Evolutionary conservation across 768 basidiomycete species (phyloP), one percentile per base, ranked within the genome.

Genomic region (Boletus coccyginus): DNA sequence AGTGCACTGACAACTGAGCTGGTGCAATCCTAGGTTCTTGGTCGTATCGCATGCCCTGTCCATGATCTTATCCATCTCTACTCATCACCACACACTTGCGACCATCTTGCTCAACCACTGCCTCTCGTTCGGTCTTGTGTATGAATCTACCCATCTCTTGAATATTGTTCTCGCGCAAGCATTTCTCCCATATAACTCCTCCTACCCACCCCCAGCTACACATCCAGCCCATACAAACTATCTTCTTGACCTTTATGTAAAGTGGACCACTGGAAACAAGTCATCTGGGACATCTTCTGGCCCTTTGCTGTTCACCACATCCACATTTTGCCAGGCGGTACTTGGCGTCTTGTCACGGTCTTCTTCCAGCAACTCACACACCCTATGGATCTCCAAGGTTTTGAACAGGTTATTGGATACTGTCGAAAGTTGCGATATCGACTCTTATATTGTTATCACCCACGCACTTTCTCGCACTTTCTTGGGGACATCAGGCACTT

Each of bases 31-130:
- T 41, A 86, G 84, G 46, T 78, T 72, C 63, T 72, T 80, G 19
- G 60, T 86, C 19, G 62, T 81, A 5, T 76, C 83, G 0, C 83
- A 87, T 63, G 80, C 83, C 10, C 65, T 85, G 8, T 74, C 73
- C 24, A 64, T 84, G 31, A 73, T 83, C 14, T 65, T 85, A 40
- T 69, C 70, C 24, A 67, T 70, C 5, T 83, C 78, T 55, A 71
- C 77, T 6, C 75, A 71, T 46, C 74, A 82, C 57, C 77, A 78
- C 32, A 80, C 81, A 7, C 74, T 87, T 13, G 64, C 83, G 31
- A 74, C 68, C 16, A 65, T 73, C 35, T 74, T 87, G 1, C 74
- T 86, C 1, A 78, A 83, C n/a, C 66, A 81, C n/a, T 74, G 78
- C 38, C 65, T 83, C 12, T 62, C 73, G n/a, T 73, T 77, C 55